These are phyloP conservation scores for Ogataea philodendri DNA, from an alignment of 805 yeast genomes.

Conservation along the genomic window DNA sequence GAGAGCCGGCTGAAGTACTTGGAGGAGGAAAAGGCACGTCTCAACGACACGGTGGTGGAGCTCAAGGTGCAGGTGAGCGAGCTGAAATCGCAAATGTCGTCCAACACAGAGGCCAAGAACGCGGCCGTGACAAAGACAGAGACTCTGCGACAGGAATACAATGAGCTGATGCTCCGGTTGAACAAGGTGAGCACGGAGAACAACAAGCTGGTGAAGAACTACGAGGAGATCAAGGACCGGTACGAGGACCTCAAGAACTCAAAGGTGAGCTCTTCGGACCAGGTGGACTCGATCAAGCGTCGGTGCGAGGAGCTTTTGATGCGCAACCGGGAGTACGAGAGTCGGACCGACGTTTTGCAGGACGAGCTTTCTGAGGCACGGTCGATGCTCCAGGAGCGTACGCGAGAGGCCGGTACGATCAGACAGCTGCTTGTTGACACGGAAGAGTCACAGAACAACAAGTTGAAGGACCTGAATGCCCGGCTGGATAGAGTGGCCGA, in stretches of 20 bases:
- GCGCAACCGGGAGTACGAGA: constrained; percentile 63
- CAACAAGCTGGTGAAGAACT: constrained; percentile 38
- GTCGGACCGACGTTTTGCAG: constrained; percentile 62
- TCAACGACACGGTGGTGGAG: constrained; percentile 39
- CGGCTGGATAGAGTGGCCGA: constrained; percentile 52
- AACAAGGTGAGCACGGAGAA: constrained; percentile 43
- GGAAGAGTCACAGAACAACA: constrained; percentile 54
- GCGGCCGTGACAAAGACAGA: constrained; percentile 44
- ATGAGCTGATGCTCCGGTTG: constrained; percentile 37
- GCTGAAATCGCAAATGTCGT: constrained; percentile 36
- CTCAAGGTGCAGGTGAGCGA: constrained; percentile 43
- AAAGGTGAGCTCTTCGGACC: constrained; percentile 34
- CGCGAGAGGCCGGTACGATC: constrained; percentile 72
- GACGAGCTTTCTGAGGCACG: constrained; percentile 81
- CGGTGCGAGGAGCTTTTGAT: constrained; percentile 71
- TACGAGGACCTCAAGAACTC: constrained; percentile 36
- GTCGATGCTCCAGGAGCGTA: constrained; percentile 71
- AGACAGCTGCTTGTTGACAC: constrained; percentile 66
- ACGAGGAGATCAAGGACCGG: constrained; percentile 41
- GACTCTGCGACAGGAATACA: constrained; percentile 30
- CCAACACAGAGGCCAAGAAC: constrained; percentile 39
- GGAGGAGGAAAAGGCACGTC: constrained; percentile 39
- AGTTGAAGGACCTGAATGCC: constrained; percentile 53
- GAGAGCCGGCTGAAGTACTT: constrained; percentile 37
- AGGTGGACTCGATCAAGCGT: constrained; percentile 51